Evolutionary conservation across 192 early-diverging fungal genomes (phyloP).

Genomic region (Entomortierella lignicola): DNA sequence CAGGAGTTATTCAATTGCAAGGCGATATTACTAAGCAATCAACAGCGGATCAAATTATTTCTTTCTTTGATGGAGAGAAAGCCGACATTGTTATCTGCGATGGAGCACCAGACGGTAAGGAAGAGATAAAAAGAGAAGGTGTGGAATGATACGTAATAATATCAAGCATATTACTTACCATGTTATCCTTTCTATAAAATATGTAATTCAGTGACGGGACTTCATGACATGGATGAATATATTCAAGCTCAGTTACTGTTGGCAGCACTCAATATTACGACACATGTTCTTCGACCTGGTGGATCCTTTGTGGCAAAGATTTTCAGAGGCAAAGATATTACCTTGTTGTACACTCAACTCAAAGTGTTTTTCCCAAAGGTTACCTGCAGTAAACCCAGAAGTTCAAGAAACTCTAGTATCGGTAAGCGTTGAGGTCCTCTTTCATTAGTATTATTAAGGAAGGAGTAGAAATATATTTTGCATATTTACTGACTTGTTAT

Average conservation of each 20-base stretch:
- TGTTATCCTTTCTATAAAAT: too few species aligned
- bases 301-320: slow-evolving; percentile 99
- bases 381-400: slow-evolving; percentile 92
- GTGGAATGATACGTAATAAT: too few species aligned
- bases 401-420: slow-evolving; percentile 92
- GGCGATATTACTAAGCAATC: slow-evolving; percentile 97
- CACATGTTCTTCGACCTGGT: slow-evolving; percentile 87
- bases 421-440: slow-evolving; percentile 27
- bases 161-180: too few species aligned
- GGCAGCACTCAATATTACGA: slow-evolving; percentile 97
- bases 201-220: slow-evolving; percentile 87
- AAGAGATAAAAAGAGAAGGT: background rate
- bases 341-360: slow-evolving; percentile 91
- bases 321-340: slow-evolving; percentile 95
- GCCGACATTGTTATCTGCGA: slow-evolving; percentile 97
- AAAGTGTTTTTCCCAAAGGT: slow-evolving; percentile 92
- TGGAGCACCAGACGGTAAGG: slow-evolving; percentile 91
- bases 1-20: slow-evolving; percentile 94
- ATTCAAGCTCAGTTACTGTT: slow-evolving; percentile 97
- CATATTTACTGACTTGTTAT: background rate
- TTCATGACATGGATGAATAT: slow-evolving; percentile 99
- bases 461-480: background rate
- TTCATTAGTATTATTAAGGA: background rate
- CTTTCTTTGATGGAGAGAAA: slow-evolving; percentile 87
- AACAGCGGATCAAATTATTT: slow-evolving; percentile 92